A percentile compares a stretch with the other conserved stretches of the same genome.
phyloP scores from a whole-genome alignment of 1,139 yeast genomes.

The Blastobotrys arbuscula region DNA sequence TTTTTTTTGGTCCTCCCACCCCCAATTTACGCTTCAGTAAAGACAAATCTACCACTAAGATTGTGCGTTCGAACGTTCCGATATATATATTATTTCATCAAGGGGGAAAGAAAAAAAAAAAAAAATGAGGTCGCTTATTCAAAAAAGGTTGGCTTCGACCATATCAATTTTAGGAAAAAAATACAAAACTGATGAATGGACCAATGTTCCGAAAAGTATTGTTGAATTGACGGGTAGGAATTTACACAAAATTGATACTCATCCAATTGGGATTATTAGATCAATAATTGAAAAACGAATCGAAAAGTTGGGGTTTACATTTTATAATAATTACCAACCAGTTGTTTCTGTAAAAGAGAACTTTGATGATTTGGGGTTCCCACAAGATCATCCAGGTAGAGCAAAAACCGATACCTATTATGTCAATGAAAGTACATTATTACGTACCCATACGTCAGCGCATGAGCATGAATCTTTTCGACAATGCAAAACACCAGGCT shows the following conservation, averaged over 20 bases:
- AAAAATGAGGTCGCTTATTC: slow-evolving; percentile 2
- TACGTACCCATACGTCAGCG: slow-evolving; percentile 95
- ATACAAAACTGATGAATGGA: slow-evolving; percentile 68
- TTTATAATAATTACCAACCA: slow-evolving; percentile 76
- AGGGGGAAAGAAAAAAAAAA: too few species aligned
- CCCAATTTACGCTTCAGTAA: too few species aligned
- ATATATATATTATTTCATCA: background rate
- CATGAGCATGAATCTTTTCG: slow-evolving; percentile 86
- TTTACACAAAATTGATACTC: slow-evolving; percentile 65
- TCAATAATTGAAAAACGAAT: slow-evolving; percentile 67
- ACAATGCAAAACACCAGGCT: slow-evolving; percentile 69
- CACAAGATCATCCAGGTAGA: slow-evolving; percentile 89
- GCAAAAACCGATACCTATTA: slow-evolving; percentile 91
- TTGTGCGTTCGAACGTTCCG: too few species aligned
- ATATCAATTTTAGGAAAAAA: slow-evolving; percentile 44
- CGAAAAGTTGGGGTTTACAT: slow-evolving; percentile 64
- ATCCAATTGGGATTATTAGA: slow-evolving; percentile 85
- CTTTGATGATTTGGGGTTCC: slow-evolving; percentile 89
- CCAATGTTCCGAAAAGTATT: slow-evolving; percentile 78
- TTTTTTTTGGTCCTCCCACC: background rate
- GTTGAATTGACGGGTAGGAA: slow-evolving; percentile 63
- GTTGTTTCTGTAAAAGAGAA: slow-evolving; percentile 77
- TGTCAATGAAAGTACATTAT: slow-evolving; percentile 59
- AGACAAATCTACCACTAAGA: too few species aligned
- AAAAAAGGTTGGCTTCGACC: slow-evolving; percentile 1